Evolutionary conservation across 495 filamentous ascomycete genomes (phyloP).

Genomic region (Tirmania nivea): DNA sequence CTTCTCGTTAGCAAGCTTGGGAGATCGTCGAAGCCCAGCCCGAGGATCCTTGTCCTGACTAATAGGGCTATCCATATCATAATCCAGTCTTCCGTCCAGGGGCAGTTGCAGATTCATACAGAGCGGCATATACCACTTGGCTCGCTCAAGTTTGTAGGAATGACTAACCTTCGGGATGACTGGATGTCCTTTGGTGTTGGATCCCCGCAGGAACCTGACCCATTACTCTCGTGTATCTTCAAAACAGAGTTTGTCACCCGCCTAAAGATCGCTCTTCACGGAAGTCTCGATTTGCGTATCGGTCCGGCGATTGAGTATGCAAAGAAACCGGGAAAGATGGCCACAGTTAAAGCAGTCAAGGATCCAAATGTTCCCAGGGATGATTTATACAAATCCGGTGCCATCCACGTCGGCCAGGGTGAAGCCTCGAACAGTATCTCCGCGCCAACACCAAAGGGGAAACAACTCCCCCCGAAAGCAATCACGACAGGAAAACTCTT

Average conservation of each 20-base stretch:
- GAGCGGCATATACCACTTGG: slow-evolving; percentile 68
- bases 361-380: slow-evolving; percentile 47
- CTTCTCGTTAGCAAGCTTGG: slow-evolving; percentile 82
- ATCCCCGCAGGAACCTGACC: slow-evolving; percentile 73
- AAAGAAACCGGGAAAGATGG: slow-evolving; percentile 91
- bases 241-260: slow-evolving; percentile 97
- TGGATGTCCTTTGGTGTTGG: slow-evolving; percentile 89
- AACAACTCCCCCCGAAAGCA: slow-evolving; percentile 62
- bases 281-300: slow-evolving; percentile 54
- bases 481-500: slow-evolving; percentile 82
- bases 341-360: slow-evolving; percentile 68
- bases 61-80: slow-evolving; percentile 70
- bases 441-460: slow-evolving; percentile 62
- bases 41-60: slow-evolving; percentile 72
- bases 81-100: slow-evolving; percentile 60
- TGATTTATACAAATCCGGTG: slow-evolving; percentile 84
- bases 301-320: slow-evolving; percentile 74
- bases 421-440: slow-evolving; percentile 69
- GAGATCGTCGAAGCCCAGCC: slow-evolving; percentile 76
- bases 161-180: slow-evolving; percentile 67
- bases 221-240: slow-evolving; percentile 73
- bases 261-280: slow-evolving; percentile 50
- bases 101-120: slow-evolving; percentile 53
- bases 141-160: slow-evolving; percentile 63
- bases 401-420: slow-evolving; percentile 66